Conservation (phyloP, 345 rosid genomes). For the Gossypium raimondii region DNA sequence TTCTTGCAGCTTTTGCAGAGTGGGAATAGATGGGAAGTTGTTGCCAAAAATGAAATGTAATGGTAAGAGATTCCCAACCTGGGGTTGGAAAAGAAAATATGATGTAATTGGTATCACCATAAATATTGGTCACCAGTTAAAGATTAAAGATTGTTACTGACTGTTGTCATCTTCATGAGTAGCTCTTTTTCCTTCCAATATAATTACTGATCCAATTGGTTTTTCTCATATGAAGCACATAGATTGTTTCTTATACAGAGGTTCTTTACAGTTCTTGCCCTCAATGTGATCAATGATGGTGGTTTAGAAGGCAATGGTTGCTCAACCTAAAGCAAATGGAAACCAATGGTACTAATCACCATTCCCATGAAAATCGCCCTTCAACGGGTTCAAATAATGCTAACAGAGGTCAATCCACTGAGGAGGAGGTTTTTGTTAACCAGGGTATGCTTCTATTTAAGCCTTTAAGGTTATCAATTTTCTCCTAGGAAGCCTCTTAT, state of each 20-base stretch:
- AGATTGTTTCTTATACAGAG: constrained; percentile 1
- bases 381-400: constrained; percentile 7
- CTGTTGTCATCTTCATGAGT: background rate
- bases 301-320: constrained; percentile 20
- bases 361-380: constrained; percentile 20
- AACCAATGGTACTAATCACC: constrained; percentile 17
- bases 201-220: background rate
- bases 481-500: background rate
- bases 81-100: background rate
- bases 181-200: background rate
- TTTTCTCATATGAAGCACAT: background rate
- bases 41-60: background rate
- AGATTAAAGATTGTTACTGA: background rate
- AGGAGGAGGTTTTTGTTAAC: constrained; percentile 25
- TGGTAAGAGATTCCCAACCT: background rate
- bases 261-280: background rate
- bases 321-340: constrained; percentile 24
- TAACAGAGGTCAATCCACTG: constrained; percentile 16
- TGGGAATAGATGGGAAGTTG: background rate
- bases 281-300: constrained; percentile 1
- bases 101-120: background rate
- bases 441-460: constrained; percentile 22
- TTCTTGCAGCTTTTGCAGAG: background rate
- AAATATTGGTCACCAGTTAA: background rate
- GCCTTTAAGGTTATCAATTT: background rate